These are phyloP conservation scores for Urtica urens DNA, from an alignment of 306 rosid species.

Conservation along the genomic window DNA sequence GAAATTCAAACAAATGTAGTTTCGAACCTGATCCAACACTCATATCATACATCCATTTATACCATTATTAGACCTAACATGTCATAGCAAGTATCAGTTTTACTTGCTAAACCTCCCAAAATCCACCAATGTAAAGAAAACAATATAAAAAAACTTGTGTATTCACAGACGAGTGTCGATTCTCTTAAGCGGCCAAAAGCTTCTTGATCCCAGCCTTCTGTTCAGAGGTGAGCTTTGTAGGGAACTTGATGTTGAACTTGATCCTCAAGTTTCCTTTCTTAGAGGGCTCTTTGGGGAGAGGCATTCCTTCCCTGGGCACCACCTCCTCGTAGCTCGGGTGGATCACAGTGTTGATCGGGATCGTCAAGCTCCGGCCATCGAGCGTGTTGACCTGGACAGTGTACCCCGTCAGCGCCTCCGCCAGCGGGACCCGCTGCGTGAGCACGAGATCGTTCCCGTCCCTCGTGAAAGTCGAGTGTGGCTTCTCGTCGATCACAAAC, in stretches of 20 bases:
- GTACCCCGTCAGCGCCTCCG: constrained; percentile 48
- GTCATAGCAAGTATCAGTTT: too few relatives aligned
- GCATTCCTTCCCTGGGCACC: constrained; percentile 73
- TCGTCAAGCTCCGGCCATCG: constrained; percentile 58
- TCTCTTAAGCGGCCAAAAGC: constrained; percentile 28
- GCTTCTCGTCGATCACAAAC: constrained; percentile 76
- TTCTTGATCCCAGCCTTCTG: constrained; percentile 46
- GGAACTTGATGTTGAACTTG: constrained; percentile 53
- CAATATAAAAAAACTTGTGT: too few relatives aligned
- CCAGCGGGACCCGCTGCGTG: constrained; percentile 42
- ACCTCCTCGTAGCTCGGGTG: constrained; percentile 63
- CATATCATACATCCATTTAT: too few relatives aligned
- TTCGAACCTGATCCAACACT: too few relatives aligned
- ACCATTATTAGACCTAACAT: too few relatives aligned
- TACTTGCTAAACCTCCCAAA: too few relatives aligned
- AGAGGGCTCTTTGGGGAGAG: constrained; percentile 65
- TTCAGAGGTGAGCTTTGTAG: constrained; percentile 35
- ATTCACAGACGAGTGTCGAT: too few relatives aligned
- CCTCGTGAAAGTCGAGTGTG: constrained; percentile 64
- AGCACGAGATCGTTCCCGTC: constrained; percentile 68
- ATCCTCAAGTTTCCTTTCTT: constrained; percentile 66
- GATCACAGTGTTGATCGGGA: constrained; percentile 40
- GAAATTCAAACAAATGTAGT: too few relatives aligned
- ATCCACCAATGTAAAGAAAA: too few relatives aligned
- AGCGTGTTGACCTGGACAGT: constrained; percentile 47